These are phyloP conservation scores for Cymodocea nodosa DNA, from an alignment of 116 monocot species.

Conservation along the genomic window DNA sequence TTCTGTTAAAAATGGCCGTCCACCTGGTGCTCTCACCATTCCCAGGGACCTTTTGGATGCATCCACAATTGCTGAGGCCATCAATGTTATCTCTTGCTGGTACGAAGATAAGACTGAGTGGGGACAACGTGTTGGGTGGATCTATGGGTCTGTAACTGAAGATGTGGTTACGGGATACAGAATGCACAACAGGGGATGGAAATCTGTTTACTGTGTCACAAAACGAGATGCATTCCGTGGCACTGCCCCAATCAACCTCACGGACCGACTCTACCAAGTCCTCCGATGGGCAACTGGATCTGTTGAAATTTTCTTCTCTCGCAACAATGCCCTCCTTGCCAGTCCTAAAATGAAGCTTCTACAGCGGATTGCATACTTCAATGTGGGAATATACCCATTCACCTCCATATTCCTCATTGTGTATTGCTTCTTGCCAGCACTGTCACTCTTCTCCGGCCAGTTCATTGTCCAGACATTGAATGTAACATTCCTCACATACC, in stretches of 20 bases:
- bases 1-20: slow-evolving; percentile 70
- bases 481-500: slow-evolving; percentile 56
- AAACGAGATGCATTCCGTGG: slow-evolving; percentile 84
- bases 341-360: slow-evolving; percentile 57
- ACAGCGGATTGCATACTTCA: slow-evolving; percentile 72
- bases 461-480: slow-evolving; percentile 65
- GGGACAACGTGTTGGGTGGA: slow-evolving; percentile 82
- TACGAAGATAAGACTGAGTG: slow-evolving; percentile 90
- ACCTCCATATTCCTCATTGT: slow-evolving; percentile 81
- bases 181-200: slow-evolving; percentile 89
- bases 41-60: slow-evolving; percentile 79
- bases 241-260: slow-evolving; percentile 76
- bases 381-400: slow-evolving; percentile 79
- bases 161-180: slow-evolving; percentile 81
- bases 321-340: slow-evolving; percentile 58
- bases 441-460: slow-evolving; percentile 69
- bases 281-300: slow-evolving; percentile 84
- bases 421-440: slow-evolving; percentile 76
- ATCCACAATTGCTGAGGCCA: slow-evolving; percentile 86
- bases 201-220: slow-evolving; percentile 78
- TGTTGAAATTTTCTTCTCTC: slow-evolving; percentile 72
- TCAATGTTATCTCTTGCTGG: slow-evolving; percentile 86
- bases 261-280: slow-evolving; percentile 79
- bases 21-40: slow-evolving; percentile 60
- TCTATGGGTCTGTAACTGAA: slow-evolving; percentile 82